Percentiles rank a stretch among this genome's conserved stretches.
phyloP scores from a whole-genome alignment of 768 basidiomycete species.

The Agrocybe praecox region DNA sequence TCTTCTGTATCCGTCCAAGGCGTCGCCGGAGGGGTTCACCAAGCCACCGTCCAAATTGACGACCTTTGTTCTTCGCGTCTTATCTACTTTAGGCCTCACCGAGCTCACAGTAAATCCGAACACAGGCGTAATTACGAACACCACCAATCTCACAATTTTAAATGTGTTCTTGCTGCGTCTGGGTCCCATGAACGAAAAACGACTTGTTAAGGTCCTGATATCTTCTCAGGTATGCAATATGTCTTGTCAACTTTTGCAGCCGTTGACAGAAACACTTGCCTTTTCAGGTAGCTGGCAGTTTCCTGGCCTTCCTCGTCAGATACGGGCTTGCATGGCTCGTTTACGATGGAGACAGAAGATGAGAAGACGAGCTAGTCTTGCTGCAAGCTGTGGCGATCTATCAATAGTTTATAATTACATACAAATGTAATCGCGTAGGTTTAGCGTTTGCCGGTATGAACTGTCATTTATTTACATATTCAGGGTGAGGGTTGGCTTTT shows the following conservation, averaged over 20 bases:
- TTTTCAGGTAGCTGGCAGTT: constrained; percentile 69
- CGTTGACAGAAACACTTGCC: constrained; percentile 3
- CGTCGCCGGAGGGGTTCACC: constrained; percentile 46
- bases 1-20: constrained; percentile 77
- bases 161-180: constrained; percentile 81
- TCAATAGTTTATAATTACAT: background rate
- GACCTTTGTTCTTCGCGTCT: constrained; percentile 52
- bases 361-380: background rate
- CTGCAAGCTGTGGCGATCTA: background rate
- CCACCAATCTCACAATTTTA: constrained; percentile 90
- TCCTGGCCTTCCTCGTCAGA: constrained; percentile 81
- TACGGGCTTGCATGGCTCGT: constrained; percentile 89
- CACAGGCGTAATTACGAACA: constrained; percentile 62
- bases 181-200: constrained; percentile 87
- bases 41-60: constrained; percentile 59
- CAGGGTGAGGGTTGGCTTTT: background rate
- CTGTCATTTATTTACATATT: background rate
- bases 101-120: constrained; percentile 57
- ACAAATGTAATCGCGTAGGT: background rate
- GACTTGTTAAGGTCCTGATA: constrained; percentile 74
- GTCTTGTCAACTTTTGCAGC: constrained; percentile 6
- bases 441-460: background rate
- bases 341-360: constrained; percentile 89
- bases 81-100: constrained; percentile 69
- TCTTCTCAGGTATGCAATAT: constrained; percentile 62